Conservation (phyloP, 495 filamentous ascomycete genomes). For the Penicillium pancosmium region DNA sequence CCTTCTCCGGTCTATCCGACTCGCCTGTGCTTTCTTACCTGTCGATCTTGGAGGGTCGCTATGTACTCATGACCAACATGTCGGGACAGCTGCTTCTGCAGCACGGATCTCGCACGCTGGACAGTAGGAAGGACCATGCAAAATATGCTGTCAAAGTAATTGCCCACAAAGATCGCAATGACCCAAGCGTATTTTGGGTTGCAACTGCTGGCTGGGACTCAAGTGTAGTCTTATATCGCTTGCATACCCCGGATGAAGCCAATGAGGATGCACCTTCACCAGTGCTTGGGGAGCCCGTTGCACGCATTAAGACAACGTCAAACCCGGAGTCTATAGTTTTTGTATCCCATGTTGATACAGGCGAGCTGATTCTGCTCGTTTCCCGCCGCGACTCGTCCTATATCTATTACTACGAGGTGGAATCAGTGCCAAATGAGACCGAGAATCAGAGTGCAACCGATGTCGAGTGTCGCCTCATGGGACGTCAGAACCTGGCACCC, state of each 20-base stretch:
- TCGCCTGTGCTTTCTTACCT: slow-evolving; percentile 61
- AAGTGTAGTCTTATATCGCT: slow-evolving; percentile 56
- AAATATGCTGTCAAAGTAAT: slow-evolving; percentile 66
- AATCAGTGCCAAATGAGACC: slow-evolving; percentile 5
- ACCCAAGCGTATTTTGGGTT: slow-evolving; percentile 40
- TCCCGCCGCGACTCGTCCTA: slow-evolving; percentile 63
- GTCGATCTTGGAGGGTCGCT: slow-evolving; percentile 34
- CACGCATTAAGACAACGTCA: slow-evolving; percentile 51
- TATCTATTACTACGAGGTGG: slow-evolving; percentile 61
- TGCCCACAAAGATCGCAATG: slow-evolving; percentile 32
- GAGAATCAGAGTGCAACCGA: background rate
- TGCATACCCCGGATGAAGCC: slow-evolving; percentile 18
- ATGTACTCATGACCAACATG: slow-evolving; percentile 59
- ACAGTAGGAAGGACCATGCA: slow-evolving; percentile 57
- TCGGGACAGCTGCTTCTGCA: slow-evolving; percentile 60
- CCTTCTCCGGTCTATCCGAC: slow-evolving; percentile 51
- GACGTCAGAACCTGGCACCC: slow-evolving; percentile 64
- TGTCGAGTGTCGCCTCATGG: slow-evolving; percentile 43
- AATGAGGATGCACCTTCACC: slow-evolving; percentile 6
- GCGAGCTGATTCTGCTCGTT: slow-evolving; percentile 52
- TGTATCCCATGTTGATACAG: slow-evolving; percentile 48
- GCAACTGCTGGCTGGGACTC: slow-evolving; percentile 70
- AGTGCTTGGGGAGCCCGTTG: slow-evolving; percentile 44
- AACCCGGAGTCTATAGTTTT: slow-evolving; percentile 67
- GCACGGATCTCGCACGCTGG: slow-evolving; percentile 40